A percentile compares a stretch with the other conserved stretches of the same genome.
Evolutionary conservation across 805 yeast genomes (phyloP).

Genomic region (Wickerhamiella lipophila): DNA sequence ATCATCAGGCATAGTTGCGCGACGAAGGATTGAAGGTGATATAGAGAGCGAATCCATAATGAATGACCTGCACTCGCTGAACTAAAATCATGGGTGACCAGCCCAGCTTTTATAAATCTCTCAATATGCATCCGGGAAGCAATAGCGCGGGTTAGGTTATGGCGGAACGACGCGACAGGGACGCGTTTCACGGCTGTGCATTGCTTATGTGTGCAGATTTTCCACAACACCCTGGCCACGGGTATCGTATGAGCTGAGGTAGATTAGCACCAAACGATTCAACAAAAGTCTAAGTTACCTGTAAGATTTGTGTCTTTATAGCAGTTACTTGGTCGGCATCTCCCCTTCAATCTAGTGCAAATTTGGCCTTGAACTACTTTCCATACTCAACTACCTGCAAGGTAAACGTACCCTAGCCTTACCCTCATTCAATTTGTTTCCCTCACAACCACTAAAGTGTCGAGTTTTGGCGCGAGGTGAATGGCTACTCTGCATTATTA

Average conservation of each 20-base stretch:
- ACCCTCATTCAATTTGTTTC: slow-evolving; percentile 11
- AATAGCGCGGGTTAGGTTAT: slow-evolving; percentile 6
- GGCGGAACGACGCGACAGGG: slow-evolving; percentile 5
- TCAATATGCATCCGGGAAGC: slow-evolving; percentile 9
- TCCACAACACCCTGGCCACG: neutral
- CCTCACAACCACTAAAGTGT: slow-evolving; percentile 7
- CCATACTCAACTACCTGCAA: slow-evolving; percentile 1
- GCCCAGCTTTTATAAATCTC: slow-evolving; percentile 3
- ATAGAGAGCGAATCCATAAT: slow-evolving; percentile 11
- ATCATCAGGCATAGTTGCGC: slow-evolving; percentile 1
- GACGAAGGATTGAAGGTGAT: slow-evolving; percentile 9
- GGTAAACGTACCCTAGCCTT: slow-evolving; percentile 7
- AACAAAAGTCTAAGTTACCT: neutral
- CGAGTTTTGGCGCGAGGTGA: neutral
- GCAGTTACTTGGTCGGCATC: neutral
- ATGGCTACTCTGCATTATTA: neutral
- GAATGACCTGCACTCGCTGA: slow-evolving; percentile 8
- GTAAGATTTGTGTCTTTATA: neutral
- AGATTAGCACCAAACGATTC: neutral
- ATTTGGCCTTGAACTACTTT: neutral
- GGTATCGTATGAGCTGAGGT: neutral
- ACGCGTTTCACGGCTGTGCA: slow-evolving; percentile 12
- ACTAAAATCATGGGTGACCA: neutral
- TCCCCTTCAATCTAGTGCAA: neutral
- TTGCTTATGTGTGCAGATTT: slow-evolving; percentile 1